Evolutionary conservation across 257 asterid genomes (phyloP).

Genomic region (Ilex asprella): DNA sequence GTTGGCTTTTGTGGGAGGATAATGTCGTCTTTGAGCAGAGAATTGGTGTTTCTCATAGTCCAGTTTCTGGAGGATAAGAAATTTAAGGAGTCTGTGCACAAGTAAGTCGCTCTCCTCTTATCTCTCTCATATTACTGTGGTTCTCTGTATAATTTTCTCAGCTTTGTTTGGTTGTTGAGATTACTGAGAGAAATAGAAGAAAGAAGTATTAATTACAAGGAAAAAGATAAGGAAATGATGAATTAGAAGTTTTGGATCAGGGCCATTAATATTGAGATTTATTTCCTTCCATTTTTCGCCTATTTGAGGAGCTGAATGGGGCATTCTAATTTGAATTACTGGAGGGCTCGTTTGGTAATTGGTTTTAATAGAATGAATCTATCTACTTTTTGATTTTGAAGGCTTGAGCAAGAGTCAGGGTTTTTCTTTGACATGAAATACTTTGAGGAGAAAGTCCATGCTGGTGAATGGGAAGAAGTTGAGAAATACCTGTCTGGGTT

Average conservation of each 20-base stretch:
- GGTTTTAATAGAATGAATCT: background rate
- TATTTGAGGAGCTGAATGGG: background rate
- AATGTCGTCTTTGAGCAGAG: constrained; percentile 95
- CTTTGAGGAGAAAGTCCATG: constrained; percentile 94
- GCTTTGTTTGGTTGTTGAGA: too few species aligned
- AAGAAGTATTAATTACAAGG: background rate
- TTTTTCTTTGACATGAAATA: constrained; percentile 93
- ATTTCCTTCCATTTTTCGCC: background rate
- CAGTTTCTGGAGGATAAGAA: constrained; percentile 97
- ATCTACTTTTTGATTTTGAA: constrained; percentile 20
- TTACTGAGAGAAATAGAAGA: too few species aligned
- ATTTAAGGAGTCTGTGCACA: constrained; percentile 93
- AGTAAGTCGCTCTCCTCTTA: constrained; percentile 24
- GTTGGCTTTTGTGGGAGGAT: constrained; percentile 15
- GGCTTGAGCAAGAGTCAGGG: constrained; percentile 98
- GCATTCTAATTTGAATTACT: background rate
- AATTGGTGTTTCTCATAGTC: constrained; percentile 89
- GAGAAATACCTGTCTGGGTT: constrained; percentile 95
- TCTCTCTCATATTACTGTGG: constrained; percentile 3
- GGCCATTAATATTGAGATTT: background rate
- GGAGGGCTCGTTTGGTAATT: constrained; percentile 7
- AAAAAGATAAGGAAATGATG: background rate
- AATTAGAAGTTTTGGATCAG: background rate
- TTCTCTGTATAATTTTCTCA: background rate
- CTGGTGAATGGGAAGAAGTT: constrained; percentile 97